Base-by-base conservation (phyloP, 2,329 filamentous ascomycete species). In the Colletotrichum liriopes region DNA sequence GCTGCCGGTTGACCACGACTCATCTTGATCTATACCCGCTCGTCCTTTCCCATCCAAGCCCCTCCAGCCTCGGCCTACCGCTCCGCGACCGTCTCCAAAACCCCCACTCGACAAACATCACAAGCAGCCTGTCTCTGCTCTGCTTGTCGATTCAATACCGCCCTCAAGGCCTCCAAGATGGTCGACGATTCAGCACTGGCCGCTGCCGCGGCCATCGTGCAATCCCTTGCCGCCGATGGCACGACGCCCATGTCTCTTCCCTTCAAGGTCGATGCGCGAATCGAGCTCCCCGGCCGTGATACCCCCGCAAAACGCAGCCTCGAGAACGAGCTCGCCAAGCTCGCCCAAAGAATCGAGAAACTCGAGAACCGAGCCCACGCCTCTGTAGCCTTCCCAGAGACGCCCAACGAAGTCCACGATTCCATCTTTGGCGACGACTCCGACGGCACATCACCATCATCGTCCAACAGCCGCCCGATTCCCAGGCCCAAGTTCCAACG, bases 281-380 rank as follows among this genome's bases (percentile, higher is more conserved):
- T 96, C 79, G 89, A 88, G 74, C 88, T 98, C 32, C 95, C 96
- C 18, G 96, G 96, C 71, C 88, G 90, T 70, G 89, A 94, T 71
- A 93, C 90, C 55, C 83, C 90, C 45, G 93, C 93, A 76, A 98
- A 98, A 84, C 87, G 89, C 76, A 88, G 88, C 41, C 90, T 98
- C 73, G 95, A 98, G 84, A 87, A 88, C 72, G 96, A 98, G 84
- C 89, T 99, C 70, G 90, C 92, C 62, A 92, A 93, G 67, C 89
- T 98, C 74, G 90, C 92, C 72, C 85, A 91, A 73, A 89, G 96
- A 76, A 91, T 98, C 76, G 93, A 95, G 75, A 91, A 92, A 75
- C 90, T 98, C 77, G 95, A 98, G 86, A 90, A 91, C 77, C 93
- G 93, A 83, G 93, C 93, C 75, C 90, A 89, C 78, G 85, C 88